Evolutionary conservation across 768 basidiomycete genomes (phyloP).

Genomic region (Austroboletus eburneus): DNA sequence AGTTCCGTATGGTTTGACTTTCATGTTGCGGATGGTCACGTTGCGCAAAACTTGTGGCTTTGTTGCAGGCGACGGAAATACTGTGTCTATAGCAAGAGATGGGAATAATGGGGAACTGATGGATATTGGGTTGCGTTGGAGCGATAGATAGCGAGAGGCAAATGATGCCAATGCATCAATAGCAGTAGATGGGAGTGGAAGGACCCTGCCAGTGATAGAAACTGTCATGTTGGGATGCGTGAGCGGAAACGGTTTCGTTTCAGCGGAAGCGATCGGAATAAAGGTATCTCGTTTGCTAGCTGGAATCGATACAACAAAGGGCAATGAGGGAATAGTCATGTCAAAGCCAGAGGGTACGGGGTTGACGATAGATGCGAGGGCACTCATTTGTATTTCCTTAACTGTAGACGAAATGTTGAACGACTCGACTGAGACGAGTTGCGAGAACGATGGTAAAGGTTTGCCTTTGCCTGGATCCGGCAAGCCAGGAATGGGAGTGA

Average conservation of each 20-base stretch:
- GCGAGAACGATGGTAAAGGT: constrained; percentile 52
- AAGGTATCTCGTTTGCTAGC: constrained; percentile 12
- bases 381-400: constrained; percentile 41
- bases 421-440: constrained; percentile 56
- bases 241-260: constrained; percentile 52
- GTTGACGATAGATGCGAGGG: constrained; percentile 54
- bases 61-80: constrained; percentile 64
- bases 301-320: constrained; percentile 59
- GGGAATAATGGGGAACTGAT: constrained; percentile 57
- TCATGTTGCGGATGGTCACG: constrained; percentile 76
- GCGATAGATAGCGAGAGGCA: constrained; percentile 61
- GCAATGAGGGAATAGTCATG: constrained; percentile 52
- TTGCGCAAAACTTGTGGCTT: constrained; percentile 63
- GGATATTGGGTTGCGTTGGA: constrained; percentile 49
- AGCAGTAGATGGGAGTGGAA: constrained; percentile 46
- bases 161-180: constrained; percentile 50
- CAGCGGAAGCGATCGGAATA: constrained; percentile 51
- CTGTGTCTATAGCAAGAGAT: constrained; percentile 39
- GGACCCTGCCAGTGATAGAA: constrained; percentile 49
- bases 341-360: constrained; percentile 49
- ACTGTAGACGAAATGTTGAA: constrained; percentile 43
- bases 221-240: constrained; percentile 69
- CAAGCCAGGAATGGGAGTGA: constrained; percentile 61
- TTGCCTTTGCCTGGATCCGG: constrained; percentile 50
- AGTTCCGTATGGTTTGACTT: constrained; percentile 46